Percentiles rank a stretch among this genome's conserved stretches.
Evolutionary conservation across 805 yeast species (phyloP).

Genomic region (Yamadazyma akitaensis): DNA sequence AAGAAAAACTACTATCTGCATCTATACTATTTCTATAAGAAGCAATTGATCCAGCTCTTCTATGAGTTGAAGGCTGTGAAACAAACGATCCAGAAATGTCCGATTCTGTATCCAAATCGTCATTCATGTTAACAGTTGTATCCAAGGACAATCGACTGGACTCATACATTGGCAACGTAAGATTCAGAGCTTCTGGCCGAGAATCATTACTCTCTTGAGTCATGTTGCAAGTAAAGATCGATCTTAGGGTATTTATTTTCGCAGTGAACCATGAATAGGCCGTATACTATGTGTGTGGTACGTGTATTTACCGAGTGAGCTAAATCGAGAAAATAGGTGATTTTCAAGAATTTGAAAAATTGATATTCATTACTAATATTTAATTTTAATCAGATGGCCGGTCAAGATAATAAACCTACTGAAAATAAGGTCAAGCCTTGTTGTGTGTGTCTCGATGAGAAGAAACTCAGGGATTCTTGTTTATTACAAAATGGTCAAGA

Average conservation of each 20-base stretch:
- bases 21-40: conserved; percentile 30
- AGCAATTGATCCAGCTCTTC: conserved; percentile 2
- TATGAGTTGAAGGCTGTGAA: conserved; percentile 8
- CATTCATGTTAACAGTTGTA: conserved; percentile 23
- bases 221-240: not conserved
- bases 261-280: conserved; percentile 4
- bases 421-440: conserved; percentile 82
- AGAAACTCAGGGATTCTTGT: conserved; percentile 82
- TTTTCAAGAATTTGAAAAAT: too few relatives aligned
- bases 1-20: conserved; percentile 28
- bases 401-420: conserved; percentile 14
- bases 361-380: too few relatives aligned
- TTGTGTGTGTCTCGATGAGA: conserved; percentile 88
- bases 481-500: conserved; percentile 80
- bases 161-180: conserved; percentile 4
- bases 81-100: conserved; percentile 12
- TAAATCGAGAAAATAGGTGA: too few relatives aligned
- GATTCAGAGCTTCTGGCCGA: conserved; percentile 1
- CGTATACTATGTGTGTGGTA: not conserved
- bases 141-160: conserved; percentile 12
- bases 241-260: not conserved
- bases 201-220: not conserved
- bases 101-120: conserved; percentile 25
- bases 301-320: not conserved
- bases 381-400: too few relatives aligned